Evolutionary conservation across 2,329 filamentous ascomycete species (phyloP).

Genomic region (Penicillium verrucosum): DNA sequence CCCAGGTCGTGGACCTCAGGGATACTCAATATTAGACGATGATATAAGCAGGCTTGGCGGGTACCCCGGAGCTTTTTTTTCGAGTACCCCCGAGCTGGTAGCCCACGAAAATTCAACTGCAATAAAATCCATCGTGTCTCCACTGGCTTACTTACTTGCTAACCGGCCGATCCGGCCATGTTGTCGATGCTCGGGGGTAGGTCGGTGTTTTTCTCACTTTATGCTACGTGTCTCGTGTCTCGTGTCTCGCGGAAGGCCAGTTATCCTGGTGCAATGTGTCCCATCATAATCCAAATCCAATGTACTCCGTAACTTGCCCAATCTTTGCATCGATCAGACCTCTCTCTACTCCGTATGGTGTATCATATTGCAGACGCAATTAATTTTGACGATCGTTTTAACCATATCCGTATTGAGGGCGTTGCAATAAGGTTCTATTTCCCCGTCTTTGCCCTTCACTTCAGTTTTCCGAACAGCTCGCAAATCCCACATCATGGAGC

Average conservation of each 20-base stretch:
- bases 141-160: neutral
- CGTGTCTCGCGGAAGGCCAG: neutral
- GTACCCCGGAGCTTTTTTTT: too few species aligned
- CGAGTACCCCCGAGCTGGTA: too few species aligned
- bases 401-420: slow-evolving; percentile 12
- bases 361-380: neutral
- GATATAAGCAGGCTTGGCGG: too few species aligned
- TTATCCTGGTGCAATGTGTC: neutral
- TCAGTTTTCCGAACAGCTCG: slow-evolving; percentile 17
- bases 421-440: slow-evolving; percentile 5
- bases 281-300: too few species aligned
- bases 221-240: neutral
- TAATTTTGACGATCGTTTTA: neutral
- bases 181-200: neutral
- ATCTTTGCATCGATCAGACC: neutral
- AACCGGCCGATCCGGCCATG: neutral
- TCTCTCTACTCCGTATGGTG: neutral
- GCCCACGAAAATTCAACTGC: neutral
- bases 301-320: neutral
- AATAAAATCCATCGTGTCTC: neutral
- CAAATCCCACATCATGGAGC: slow-evolving; percentile 20
- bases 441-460: slow-evolving; percentile 10
- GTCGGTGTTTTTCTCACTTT: neutral
- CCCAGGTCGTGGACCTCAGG: too few species aligned
- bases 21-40: too few species aligned